Conservation (phyloP, 2,329 filamentous ascomycete genomes). For the Alternaria viburni region DNA sequence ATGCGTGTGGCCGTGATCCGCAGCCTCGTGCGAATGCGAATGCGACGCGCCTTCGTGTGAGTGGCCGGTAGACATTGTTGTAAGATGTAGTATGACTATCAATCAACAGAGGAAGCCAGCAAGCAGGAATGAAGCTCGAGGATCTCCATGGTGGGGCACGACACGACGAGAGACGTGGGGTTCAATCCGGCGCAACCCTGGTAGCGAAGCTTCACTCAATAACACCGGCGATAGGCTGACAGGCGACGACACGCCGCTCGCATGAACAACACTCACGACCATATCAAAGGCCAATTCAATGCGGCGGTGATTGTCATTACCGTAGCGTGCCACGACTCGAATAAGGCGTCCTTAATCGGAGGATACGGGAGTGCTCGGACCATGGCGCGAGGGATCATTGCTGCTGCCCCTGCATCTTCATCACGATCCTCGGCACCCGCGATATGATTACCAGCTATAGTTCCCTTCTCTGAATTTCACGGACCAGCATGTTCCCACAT, state of each 20-base stretch:
- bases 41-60: constrained; percentile 54
- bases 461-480: constrained; percentile 8
- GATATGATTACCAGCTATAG: constrained; percentile 20
- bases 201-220: constrained; percentile 7
- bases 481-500: constrained; percentile 15
- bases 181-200: constrained; percentile 8
- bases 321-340: constrained; percentile 19
- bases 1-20: constrained; percentile 90
- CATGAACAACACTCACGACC: constrained; percentile 7
- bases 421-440: constrained; percentile 15
- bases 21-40: constrained; percentile 55
- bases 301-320: constrained; percentile 16
- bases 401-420: constrained; percentile 20
- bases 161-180: constrained; percentile 19
- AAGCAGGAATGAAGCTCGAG: constrained; percentile 8
- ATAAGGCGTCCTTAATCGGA: constrained; percentile 5
- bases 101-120: background rate
- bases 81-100: background rate
- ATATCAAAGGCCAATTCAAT: constrained; percentile 10
- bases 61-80: constrained; percentile 41
- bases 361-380: constrained; percentile 9
- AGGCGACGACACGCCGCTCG: background rate
- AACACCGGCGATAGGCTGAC: constrained; percentile 7
- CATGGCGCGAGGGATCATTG: constrained; percentile 14
- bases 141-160: constrained; percentile 30